These are phyloP conservation scores for Rosa hybrid DNA, from an alignment of 331 rosid genomes.

Conservation along the genomic window DNA sequence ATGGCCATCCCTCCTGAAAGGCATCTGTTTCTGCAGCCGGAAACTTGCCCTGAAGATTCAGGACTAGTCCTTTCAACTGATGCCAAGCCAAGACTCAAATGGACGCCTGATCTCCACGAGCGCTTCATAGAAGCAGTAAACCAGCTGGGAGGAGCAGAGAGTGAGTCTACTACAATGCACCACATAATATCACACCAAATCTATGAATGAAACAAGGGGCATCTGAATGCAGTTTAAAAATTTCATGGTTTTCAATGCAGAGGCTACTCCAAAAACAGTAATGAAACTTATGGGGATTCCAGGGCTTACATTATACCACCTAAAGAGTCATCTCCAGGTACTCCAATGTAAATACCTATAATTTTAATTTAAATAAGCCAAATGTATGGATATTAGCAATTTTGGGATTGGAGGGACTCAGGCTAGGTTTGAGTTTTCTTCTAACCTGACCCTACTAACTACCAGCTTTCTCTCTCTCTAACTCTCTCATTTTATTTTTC, in stretches of 20 bases:
- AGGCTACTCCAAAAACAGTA: slow-evolving; percentile 99
- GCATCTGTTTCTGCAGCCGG: slow-evolving; percentile 70
- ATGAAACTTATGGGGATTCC: slow-evolving; percentile 98
- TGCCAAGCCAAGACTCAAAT: slow-evolving; percentile 92
- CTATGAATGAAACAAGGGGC: background rate
- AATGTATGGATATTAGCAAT: background rate
- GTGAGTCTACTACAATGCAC: slow-evolving; percentile 48
- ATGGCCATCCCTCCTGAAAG: slow-evolving; percentile 69
- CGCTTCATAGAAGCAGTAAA: slow-evolving; percentile 89
- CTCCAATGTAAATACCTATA: background rate
- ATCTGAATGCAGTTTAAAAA: background rate
- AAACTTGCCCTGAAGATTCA: slow-evolving; percentile 66
- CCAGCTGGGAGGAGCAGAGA: slow-evolving; percentile 94
- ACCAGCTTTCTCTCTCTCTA: slow-evolving; percentile 14
- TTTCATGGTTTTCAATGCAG: slow-evolving; percentile 47
- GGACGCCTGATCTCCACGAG: slow-evolving; percentile 95
- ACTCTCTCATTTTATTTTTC: background rate
- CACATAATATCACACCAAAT: background rate
- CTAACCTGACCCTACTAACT: background rate
- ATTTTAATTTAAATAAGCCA: background rate
- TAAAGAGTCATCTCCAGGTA: slow-evolving; percentile 99
- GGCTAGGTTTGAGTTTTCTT: background rate
- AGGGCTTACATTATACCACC: slow-evolving; percentile 91
- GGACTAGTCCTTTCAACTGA: slow-evolving; percentile 97
- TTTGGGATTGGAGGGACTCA: background rate